phyloP scores from a whole-genome alignment of 2,329 filamentous ascomycete species.

The Fonsecaea multimorphosa region DNA sequence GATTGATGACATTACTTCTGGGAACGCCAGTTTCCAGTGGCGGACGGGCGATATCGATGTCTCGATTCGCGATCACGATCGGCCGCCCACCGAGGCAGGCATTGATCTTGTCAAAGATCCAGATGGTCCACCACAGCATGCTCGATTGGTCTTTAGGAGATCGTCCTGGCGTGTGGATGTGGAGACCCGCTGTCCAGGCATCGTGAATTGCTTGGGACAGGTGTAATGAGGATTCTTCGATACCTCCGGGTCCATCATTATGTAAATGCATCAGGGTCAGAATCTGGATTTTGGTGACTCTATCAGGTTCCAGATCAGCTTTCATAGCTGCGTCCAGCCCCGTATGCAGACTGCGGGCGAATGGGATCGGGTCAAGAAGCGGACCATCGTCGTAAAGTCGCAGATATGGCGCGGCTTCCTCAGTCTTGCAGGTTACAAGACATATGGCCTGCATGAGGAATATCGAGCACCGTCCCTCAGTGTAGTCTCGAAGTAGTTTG shows the following conservation, averaged over 20 bases:
- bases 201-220: conserved; percentile 51
- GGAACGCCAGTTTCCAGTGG: conserved; percentile 25
- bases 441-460: conserved; percentile 50
- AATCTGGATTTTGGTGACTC: conserved; percentile 47
- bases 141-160: conserved; percentile 41
- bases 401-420: conserved; percentile 43
- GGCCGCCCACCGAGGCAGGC: conserved; percentile 50
- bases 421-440: conserved; percentile 49
- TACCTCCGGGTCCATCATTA: conserved; percentile 49
- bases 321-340: conserved; percentile 48
- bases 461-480: conserved; percentile 41
- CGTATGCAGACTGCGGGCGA: conserved; percentile 48
- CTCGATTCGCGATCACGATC: conserved; percentile 48
- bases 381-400: conserved; percentile 43
- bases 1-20: conserved; percentile 42
- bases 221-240: conserved; percentile 49
- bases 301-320: conserved; percentile 46
- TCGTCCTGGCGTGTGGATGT: conserved; percentile 47
- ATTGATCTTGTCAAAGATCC: conserved; percentile 52
- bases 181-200: conserved; percentile 48
- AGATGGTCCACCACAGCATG: conserved; percentile 50
- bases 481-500: conserved; percentile 40
- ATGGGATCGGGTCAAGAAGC: conserved; percentile 45
- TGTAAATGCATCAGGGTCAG: conserved; percentile 51
- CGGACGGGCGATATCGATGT: conserved; percentile 48